Percentiles rank a stretch among this genome's conserved stretches.
These are phyloP conservation scores for Dactylellina cionopaga DNA, from an alignment of 2,329 filamentous ascomycete species.

Conservation along the genomic window DNA sequence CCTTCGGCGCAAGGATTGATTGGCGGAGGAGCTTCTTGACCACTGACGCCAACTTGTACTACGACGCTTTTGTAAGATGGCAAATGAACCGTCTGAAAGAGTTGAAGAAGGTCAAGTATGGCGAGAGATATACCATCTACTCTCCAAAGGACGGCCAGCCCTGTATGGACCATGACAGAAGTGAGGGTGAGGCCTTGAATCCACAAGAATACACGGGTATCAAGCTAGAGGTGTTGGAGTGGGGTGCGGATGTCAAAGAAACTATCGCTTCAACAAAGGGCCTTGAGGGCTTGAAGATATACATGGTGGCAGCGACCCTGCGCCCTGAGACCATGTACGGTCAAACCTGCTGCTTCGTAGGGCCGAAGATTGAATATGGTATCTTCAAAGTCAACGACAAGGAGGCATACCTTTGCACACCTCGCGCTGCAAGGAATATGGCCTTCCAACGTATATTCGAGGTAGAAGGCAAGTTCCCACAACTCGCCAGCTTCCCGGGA, in stretches of 20 bases:
- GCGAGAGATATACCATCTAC: constrained; percentile 92
- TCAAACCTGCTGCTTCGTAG: constrained; percentile 94
- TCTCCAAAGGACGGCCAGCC: constrained; percentile 87
- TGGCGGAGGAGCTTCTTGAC: constrained; percentile 94
- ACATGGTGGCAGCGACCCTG: constrained; percentile 89
- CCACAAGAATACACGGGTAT: constrained; percentile 92
- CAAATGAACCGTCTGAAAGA: constrained; percentile 94
- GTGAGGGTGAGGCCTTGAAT: constrained; percentile 80
- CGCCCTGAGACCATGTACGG: constrained; percentile 99
- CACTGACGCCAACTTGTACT: constrained; percentile 95
- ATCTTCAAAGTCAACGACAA: constrained; percentile 81
- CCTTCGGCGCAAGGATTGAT: constrained; percentile 86
- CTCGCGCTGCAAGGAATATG: constrained; percentile 91
- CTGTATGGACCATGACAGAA: constrained; percentile 87
- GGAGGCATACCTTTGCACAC: constrained; percentile 85
- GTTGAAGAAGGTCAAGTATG: constrained; percentile 91
- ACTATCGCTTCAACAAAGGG: constrained; percentile 77
- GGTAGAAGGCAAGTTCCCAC: constrained; percentile 77
- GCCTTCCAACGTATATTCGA: constrained; percentile 89
- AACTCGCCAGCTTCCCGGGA: constrained; percentile 78
- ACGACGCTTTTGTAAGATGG: constrained; percentile 94
- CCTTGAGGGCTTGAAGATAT: constrained; percentile 80
- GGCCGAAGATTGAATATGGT: constrained; percentile 87
- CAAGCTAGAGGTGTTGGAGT: constrained; percentile 90
- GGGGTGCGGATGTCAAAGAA: constrained; percentile 79